Percentiles rank a stretch among this genome's conserved stretches.
Conservation (phyloP, 2,329 filamentous ascomycete genomes). For the Talaromyces islandicus region DNA sequence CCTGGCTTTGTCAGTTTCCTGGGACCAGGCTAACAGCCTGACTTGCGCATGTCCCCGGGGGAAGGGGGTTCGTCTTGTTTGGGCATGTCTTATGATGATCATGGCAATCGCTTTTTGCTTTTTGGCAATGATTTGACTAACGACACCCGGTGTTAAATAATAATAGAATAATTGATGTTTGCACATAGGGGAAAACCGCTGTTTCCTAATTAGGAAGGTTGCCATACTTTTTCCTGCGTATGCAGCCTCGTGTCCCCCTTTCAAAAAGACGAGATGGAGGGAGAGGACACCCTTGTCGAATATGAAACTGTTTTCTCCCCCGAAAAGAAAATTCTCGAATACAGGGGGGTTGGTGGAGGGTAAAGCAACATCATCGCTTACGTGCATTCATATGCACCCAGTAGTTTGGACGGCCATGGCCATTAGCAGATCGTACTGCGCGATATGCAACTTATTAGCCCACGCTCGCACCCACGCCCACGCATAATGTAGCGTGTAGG, state of each 20-base stretch:
- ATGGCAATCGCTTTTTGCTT: background rate
- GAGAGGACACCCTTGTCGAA: background rate
- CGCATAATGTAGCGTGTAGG: background rate
- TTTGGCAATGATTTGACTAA: background rate
- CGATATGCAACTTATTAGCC: too few species aligned
- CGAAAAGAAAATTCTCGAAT: background rate
- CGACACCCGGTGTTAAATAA: background rate
- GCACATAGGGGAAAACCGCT: too few species aligned
- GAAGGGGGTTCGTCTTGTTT: background rate
- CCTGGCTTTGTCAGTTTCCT: background rate
- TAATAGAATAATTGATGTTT: too few species aligned
- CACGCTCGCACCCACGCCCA: background rate
- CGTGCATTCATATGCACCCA: background rate
- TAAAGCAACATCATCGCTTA: background rate
- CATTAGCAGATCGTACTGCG: background rate
- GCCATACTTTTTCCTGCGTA: too few species aligned
- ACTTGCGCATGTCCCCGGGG: conserved; percentile 8
- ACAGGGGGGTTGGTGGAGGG: background rate
- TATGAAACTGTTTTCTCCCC: background rate
- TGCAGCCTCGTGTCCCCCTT: too few species aligned
- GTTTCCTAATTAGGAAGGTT: background rate
- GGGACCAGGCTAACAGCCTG: background rate
- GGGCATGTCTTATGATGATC: background rate
- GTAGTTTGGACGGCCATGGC: background rate
- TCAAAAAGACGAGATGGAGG: too few species aligned